Evolutionary conservation across 2,329 filamentous ascomycete genomes (phyloP), one percentile per base, ranked within the genome.

Genomic region (Fusarium humuli): DNA sequence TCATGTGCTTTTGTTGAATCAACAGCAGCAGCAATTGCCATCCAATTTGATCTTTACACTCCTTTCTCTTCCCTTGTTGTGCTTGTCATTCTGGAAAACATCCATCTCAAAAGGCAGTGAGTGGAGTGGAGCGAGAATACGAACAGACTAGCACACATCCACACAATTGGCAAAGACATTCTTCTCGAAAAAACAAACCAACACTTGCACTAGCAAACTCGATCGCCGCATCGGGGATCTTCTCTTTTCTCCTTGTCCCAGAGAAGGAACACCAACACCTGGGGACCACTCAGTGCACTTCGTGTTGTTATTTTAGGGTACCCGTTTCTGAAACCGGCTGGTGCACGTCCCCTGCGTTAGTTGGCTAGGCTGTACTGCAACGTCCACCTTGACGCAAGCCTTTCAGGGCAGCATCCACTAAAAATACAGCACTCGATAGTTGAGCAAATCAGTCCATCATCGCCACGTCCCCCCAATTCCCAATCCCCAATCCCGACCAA

Each of bases 281-380:
- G 29, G 44, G 62, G 40, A 48, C 61, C 62, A 63, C 48, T 65
- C 61, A 40, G 25, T 42, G 42, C 61, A 60, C 34, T 63, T 46
- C 55, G 61, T 66, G 57, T 72, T 65, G 68, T 72, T 71, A 71
- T 71, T 71, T 71, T 70, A 52, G 61, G 69, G 69, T 63, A 67
- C 46, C 47, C 65, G 65, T 52, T 55, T 61, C 48, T 71, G 61
- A 67, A 70, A 70, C 69, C 55, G 55, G 55, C 65, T 65, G 65
- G 61, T 48, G 65, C 69, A 71, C 69, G 65, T 71, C 65, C 68
- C 59, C 61, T 63, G 54, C 61, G 65, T 69, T 69, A 52, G 52
- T 50, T n/a, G 41, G 53, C 61, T 41, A 49, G 61, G 64, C 65
- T 58, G 70, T 67, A 65, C 63, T 61, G 63, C 53, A 62, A 67